Percentiles rank a stretch among this genome's conserved stretches.
Evolutionary conservation across 306 rosid species (phyloP).

Genomic region (Neltuma alba): DNA sequence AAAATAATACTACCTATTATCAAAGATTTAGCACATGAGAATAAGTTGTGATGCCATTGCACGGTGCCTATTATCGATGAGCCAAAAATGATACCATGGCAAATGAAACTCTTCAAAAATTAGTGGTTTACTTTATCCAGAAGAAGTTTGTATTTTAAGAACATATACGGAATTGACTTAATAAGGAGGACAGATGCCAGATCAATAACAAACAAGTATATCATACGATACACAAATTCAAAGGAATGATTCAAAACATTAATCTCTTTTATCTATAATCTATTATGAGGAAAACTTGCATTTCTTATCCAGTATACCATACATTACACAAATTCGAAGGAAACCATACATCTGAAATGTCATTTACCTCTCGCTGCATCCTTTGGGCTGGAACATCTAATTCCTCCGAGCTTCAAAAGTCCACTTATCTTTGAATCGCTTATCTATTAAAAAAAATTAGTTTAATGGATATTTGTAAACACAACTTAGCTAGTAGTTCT

Average conservation of each 20-base stretch:
- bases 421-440: constrained; percentile 48
- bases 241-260: neutral
- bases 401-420: constrained; percentile 73
- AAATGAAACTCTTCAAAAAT: neutral
- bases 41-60: neutral
- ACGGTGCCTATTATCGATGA: neutral
- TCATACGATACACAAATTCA: neutral
- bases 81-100: neutral
- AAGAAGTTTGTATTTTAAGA: neutral
- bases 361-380: constrained; percentile 80
- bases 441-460: constrained; percentile 49
- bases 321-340: no score
- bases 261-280: neutral
- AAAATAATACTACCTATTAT: no score
- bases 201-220: neutral
- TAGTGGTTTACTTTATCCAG: neutral
- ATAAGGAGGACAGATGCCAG: constrained; percentile 1
- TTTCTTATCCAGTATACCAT: no score
- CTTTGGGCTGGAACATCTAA: constrained; percentile 55
- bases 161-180: neutral
- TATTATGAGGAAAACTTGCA: neutral
- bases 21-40: no score
- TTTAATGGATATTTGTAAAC: constrained; percentile 23
- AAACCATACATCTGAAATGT: constrained; percentile 27
- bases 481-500: constrained; percentile 14